Percentiles rank a stretch among this genome's conserved stretches.
Evolutionary conservation across 306 rosid genomes (phyloP).

Genomic region (Alnus rubra): DNA sequence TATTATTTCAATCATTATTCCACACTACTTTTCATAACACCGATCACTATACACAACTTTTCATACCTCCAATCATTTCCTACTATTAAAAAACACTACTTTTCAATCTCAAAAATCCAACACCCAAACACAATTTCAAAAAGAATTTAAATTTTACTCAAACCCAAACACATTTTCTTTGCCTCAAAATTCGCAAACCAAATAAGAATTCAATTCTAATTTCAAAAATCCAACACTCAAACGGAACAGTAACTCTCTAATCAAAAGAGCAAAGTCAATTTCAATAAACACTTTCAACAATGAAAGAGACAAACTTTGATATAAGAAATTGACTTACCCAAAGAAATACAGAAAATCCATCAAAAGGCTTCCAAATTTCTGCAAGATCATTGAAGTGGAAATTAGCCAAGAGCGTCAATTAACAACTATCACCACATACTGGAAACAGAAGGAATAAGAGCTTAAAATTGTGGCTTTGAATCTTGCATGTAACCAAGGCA

Average conservation of each 20-base stretch:
- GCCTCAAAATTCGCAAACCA: no score
- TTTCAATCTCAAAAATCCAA: no score
- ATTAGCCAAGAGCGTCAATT: slow-evolving; percentile 17
- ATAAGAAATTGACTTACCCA: slow-evolving; percentile 64
- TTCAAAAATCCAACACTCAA: no score
- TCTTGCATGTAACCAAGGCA: slow-evolving; percentile 6
- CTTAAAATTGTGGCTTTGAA: slow-evolving; percentile 9
- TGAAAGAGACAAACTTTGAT: slow-evolving; percentile 14
- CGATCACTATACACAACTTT: no score
- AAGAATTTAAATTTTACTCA: no score
- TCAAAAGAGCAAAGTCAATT: slow-evolving; percentile 14
- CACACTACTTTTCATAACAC: no score
- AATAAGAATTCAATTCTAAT: no score
- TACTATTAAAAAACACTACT: no score
- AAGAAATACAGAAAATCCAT: slow-evolving; percentile 91
- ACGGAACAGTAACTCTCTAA: not conserved
- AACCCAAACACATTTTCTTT: no score
- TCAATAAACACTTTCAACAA: slow-evolving; percentile 22
- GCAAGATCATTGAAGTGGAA: slow-evolving; percentile 34
- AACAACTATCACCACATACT: slow-evolving; percentile 25
- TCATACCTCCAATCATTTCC: no score
- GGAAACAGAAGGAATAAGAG: slow-evolving; percentile 11
- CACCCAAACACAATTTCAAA: no score
- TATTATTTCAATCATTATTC: no score
- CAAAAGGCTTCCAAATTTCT: slow-evolving; percentile 88